Evolutionary conservation across 2,329 filamentous ascomycete genomes (phyloP).

Genomic region (Cylindrodendrum hubeiense): DNA sequence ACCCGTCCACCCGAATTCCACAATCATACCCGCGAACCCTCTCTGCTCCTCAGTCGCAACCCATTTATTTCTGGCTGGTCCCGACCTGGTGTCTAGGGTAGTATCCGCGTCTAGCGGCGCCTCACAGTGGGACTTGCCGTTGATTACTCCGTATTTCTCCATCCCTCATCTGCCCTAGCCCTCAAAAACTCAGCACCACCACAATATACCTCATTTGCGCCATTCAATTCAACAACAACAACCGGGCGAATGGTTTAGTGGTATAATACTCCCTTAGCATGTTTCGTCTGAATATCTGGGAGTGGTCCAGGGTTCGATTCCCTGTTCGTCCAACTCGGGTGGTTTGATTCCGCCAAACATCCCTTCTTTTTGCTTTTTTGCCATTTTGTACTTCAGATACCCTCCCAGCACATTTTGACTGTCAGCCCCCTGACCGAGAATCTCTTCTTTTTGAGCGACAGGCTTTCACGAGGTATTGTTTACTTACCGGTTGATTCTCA

Average conservation of each 20-base stretch:
- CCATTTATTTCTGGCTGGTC: neutral
- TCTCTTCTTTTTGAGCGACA: neutral
- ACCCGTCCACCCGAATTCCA: no score
- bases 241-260: slow-evolving; percentile 41
- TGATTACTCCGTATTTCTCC: neutral
- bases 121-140: neutral
- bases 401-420: neutral
- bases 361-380: slow-evolving; percentile 28
- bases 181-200: neutral
- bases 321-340: slow-evolving; percentile 38
- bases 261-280: slow-evolving; percentile 43
- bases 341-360: slow-evolving; percentile 31
- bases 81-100: slow-evolving; percentile 1
- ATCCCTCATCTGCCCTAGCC: slow-evolving; percentile 12
- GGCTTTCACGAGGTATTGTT: no score
- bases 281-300: slow-evolving; percentile 31
- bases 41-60: neutral
- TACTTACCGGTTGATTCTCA: neutral
- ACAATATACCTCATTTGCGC: slow-evolving; percentile 28
- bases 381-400: neutral
- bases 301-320: slow-evolving; percentile 44
- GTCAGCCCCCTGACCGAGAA: no score
- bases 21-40: neutral
- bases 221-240: slow-evolving; percentile 8
- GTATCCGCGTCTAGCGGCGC: neutral